Evolutionary conservation across 2,329 filamentous ascomycete species (phyloP).

Genomic region (Colletotrichum sp.): DNA sequence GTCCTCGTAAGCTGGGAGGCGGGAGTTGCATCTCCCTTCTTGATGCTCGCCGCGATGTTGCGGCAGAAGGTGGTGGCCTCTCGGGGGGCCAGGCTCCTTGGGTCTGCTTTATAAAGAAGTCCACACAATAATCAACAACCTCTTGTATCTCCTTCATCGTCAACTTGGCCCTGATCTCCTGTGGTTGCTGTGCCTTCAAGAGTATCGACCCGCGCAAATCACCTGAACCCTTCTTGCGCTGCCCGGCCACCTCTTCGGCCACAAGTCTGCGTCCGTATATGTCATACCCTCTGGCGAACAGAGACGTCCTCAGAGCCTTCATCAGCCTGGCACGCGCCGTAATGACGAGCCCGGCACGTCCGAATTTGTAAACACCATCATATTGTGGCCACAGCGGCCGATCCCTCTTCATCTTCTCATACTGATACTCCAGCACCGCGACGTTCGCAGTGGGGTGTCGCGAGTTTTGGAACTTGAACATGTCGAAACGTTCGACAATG

Average conservation of each 20-base stretch:
- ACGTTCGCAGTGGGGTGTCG: background rate
- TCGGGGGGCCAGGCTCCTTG: background rate
- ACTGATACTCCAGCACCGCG: background rate
- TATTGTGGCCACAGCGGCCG: background rate
- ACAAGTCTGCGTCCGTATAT: background rate
- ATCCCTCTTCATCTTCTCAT: background rate
- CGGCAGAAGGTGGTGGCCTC: background rate
- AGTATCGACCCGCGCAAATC: background rate
- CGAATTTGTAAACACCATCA: background rate
- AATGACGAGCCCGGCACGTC: background rate
- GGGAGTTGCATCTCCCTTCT: background rate
- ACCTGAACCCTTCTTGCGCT: background rate
- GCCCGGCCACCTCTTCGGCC: background rate
- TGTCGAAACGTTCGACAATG: background rate
- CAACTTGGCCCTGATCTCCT: background rate
- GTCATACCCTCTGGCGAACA: conserved; percentile 1
- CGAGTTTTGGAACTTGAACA: background rate
- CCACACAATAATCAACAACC: background rate
- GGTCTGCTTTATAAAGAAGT: background rate
- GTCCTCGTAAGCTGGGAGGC: background rate
- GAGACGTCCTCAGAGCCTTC: background rate
- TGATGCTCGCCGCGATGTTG: background rate
- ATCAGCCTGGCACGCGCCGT: background rate
- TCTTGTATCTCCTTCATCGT: background rate
- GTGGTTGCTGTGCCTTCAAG: background rate